Conservation (phyloP, 176 grass and related monocot species). For the Zea luxurians region DNA sequence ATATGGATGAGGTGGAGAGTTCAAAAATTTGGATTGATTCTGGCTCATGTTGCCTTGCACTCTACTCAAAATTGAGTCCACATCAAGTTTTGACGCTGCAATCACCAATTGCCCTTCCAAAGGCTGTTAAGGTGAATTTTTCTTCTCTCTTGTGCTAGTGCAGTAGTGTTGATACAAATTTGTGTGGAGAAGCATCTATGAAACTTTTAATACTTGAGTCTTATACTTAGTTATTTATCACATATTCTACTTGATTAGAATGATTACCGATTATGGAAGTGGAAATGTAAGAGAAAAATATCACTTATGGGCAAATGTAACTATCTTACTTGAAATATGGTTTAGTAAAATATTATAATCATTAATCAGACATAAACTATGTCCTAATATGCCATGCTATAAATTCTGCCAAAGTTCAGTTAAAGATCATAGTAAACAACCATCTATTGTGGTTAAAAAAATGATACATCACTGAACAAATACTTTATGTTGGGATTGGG, state of each 20-base stretch:
- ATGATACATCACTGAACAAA: background rate
- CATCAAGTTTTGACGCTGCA: slow-evolving; percentile 70
- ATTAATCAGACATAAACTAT: background rate
- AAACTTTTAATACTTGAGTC: background rate
- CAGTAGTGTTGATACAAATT: background rate
- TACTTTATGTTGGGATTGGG: slow-evolving; percentile 9
- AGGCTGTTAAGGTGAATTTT: slow-evolving; percentile 81
- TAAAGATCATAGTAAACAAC: background rate
- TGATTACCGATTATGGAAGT: background rate
- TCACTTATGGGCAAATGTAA: background rate
- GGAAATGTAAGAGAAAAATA: background rate
- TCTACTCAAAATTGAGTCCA: slow-evolving; percentile 61
- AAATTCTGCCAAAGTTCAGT: background rate
- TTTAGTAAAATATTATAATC: slow-evolving; percentile 11
- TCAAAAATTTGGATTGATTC: slow-evolving; percentile 85
- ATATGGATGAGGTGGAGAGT: slow-evolving; percentile 27
- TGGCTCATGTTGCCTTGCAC: slow-evolving; percentile 75
- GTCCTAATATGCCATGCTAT: background rate
- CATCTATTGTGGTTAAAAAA: background rate
- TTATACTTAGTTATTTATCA: background rate
- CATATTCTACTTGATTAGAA: background rate
- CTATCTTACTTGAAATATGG: background rate
- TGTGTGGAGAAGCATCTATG: background rate
- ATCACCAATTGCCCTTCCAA: slow-evolving; percentile 93
- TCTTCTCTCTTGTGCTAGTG: slow-evolving; percentile 17